Percentiles rank a stretch among this genome's conserved stretches.
Evolutionary conservation across 106 monocot genomes (phyloP).

Genomic region (Narthecium ossifragum): DNA sequence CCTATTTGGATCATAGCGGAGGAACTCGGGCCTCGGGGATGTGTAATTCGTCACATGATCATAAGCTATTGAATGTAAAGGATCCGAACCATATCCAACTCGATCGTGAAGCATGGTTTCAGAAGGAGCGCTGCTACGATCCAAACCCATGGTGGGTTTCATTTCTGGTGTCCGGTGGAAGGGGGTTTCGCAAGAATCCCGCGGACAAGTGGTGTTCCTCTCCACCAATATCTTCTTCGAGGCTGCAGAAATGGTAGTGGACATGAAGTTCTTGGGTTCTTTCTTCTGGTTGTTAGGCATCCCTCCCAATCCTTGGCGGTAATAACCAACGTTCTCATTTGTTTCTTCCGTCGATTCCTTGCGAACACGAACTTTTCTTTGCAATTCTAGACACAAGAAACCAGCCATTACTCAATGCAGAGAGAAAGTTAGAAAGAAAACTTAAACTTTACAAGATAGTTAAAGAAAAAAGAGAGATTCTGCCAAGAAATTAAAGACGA

Average conservation of each 20-base stretch:
- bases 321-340: not conserved
- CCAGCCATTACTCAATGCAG: no score
- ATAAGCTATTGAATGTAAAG: not conserved
- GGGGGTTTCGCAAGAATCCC: not conserved
- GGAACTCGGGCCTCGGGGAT: constrained; percentile 8
- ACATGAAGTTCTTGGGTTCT: not conserved
- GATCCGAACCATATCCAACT: not conserved
- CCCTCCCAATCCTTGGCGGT: no score
- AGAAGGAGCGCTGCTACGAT: no score
- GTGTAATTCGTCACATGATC: constrained; percentile 6
- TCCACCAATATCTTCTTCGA: constrained; percentile 5
- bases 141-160: not conserved
- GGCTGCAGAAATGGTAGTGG: not conserved
- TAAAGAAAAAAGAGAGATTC: not conserved
- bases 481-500: not conserved
- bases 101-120: not conserved
- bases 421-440: not conserved
- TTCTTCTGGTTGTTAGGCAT: not conserved
- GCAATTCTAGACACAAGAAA: no score
- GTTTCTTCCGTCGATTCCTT: not conserved
- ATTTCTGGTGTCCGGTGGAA: not conserved
- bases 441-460: not conserved
- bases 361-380: no score
- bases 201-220: not conserved
- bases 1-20: constrained; percentile 7